Evolutionary conservation across 371 early-diverging fungal genomes (phyloP).

Genomic region (Mortierella sp.): DNA sequence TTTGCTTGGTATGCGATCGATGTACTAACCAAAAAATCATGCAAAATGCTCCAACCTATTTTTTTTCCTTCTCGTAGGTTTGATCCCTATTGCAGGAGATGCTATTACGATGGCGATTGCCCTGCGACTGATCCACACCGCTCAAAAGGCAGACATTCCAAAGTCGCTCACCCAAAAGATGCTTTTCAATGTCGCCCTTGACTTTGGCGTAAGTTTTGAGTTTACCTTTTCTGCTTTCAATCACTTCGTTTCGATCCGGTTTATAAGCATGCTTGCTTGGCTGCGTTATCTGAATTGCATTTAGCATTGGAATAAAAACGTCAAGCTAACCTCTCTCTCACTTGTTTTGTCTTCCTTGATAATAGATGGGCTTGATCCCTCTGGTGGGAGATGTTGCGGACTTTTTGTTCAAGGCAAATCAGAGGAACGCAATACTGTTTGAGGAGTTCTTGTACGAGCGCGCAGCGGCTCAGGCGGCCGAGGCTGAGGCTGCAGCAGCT

Average conservation of each 20-base stretch:
- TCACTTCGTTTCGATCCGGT: not conserved
- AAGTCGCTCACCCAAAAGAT: conserved; percentile 25
- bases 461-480: conserved; percentile 20
- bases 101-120: conserved; percentile 26
- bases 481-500: conserved; percentile 14
- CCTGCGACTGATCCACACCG: conserved; percentile 30
- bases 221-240: not conserved
- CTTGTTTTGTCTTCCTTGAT: not conserved
- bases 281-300: conserved; percentile 12
- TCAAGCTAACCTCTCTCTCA: not conserved
- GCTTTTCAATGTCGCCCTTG: conserved; percentile 40
- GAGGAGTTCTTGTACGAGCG: conserved; percentile 43
- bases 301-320: not conserved
- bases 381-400: conserved; percentile 44
- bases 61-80: conserved; percentile 21
- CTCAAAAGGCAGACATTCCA: conserved; percentile 49
- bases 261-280: not conserved
- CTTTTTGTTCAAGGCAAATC: conserved; percentile 50
- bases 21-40: not conserved
- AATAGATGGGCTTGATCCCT: conserved; percentile 37
- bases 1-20: too few relatives aligned
- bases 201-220: conserved; percentile 35
- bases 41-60: not conserved
- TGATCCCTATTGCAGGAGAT: conserved; percentile 48
- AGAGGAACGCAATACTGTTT: conserved; percentile 43